Evolutionary conservation across 257 asterid species (phyloP).

Genomic region (Linderniella brevidens): DNA sequence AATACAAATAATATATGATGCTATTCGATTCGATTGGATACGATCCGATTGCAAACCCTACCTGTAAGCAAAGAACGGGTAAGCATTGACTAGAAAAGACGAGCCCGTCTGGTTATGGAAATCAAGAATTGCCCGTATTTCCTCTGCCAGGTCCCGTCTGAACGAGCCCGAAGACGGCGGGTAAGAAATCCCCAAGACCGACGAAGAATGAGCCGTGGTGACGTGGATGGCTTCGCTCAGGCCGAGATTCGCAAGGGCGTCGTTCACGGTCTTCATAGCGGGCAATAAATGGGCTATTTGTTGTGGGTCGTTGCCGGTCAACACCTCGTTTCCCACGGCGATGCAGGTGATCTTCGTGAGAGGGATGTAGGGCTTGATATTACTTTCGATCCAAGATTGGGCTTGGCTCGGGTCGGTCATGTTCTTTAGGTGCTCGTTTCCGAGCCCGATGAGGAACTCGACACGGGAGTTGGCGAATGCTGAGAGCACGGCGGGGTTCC

Average conservation of each 20-base stretch:
- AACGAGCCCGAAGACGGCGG: slow-evolving; percentile 80
- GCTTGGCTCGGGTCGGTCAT: slow-evolving; percentile 62
- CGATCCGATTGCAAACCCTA: too few species aligned
- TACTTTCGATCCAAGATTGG: slow-evolving; percentile 57
- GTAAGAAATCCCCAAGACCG: slow-evolving; percentile 39
- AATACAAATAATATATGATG: too few species aligned
- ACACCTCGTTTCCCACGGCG: slow-evolving; percentile 68
- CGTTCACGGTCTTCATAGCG: slow-evolving; percentile 49
- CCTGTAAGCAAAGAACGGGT: slow-evolving; percentile 87
- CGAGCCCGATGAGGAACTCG: slow-evolving; percentile 65
- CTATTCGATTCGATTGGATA: too few species aligned
- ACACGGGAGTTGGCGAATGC: slow-evolving; percentile 52
- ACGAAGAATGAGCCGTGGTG: slow-evolving; percentile 62
- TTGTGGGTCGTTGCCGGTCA: slow-evolving; percentile 51
- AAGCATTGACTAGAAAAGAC: slow-evolving; percentile 64
- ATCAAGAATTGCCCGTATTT: slow-evolving; percentile 36
- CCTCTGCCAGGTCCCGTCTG: slow-evolving; percentile 34
- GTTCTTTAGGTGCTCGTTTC: slow-evolving; percentile 49
- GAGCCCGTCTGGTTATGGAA: slow-evolving; percentile 49
- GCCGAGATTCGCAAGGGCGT: slow-evolving; percentile 45
- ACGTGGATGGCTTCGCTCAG: slow-evolving; percentile 39
- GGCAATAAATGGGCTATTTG: slow-evolving; percentile 43
- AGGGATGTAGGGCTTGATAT: slow-evolving; percentile 44
- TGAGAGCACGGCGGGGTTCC: slow-evolving; percentile 48
- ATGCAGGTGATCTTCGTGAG: slow-evolving; percentile 58